These are phyloP conservation scores for Domatiomyces globalis DNA, from an alignment of 2,329 filamentous ascomycete species.

Conservation along the genomic window DNA sequence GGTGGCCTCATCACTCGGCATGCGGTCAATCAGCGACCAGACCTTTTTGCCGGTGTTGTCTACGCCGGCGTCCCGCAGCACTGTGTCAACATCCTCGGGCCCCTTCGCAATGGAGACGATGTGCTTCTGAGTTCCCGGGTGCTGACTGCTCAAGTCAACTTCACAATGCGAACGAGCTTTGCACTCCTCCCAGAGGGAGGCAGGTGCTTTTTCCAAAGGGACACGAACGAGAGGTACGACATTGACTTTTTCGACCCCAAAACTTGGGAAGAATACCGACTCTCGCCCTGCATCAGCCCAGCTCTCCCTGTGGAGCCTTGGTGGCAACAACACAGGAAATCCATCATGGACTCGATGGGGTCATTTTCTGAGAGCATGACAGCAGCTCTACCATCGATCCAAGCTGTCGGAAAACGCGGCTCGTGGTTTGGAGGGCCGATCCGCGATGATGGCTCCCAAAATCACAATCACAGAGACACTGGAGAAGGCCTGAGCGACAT, in stretches of 20 bases:
- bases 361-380: constrained; percentile 35
- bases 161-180: constrained; percentile 76
- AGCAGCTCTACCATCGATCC: constrained; percentile 7
- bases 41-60: constrained; percentile 72
- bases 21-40: constrained; percentile 69
- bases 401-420: constrained; percentile 1
- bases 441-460: too few relatives aligned
- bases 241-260: constrained; percentile 72
- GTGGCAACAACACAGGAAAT: constrained; percentile 21
- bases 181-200: constrained; percentile 75
- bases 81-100: constrained; percentile 83
- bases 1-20: constrained; percentile 80
- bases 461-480: too few relatives aligned
- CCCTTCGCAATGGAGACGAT: constrained; percentile 80
- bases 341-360: constrained; percentile 28
- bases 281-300: constrained; percentile 63
- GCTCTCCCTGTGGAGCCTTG: constrained; percentile 38
- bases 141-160: constrained; percentile 83
- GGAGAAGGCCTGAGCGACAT: too few relatives aligned
- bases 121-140: constrained; percentile 80
- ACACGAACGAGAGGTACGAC: constrained; percentile 64
- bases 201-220: constrained; percentile 71
- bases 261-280: constrained; percentile 63
- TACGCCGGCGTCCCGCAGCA: constrained; percentile 75
- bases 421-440: constrained; percentile 7